Evolutionary conservation across 1,139 yeast genomes (phyloP), one percentile per base, ranked within the genome.

Genomic region (Nakaseomyces delphensis): DNA sequence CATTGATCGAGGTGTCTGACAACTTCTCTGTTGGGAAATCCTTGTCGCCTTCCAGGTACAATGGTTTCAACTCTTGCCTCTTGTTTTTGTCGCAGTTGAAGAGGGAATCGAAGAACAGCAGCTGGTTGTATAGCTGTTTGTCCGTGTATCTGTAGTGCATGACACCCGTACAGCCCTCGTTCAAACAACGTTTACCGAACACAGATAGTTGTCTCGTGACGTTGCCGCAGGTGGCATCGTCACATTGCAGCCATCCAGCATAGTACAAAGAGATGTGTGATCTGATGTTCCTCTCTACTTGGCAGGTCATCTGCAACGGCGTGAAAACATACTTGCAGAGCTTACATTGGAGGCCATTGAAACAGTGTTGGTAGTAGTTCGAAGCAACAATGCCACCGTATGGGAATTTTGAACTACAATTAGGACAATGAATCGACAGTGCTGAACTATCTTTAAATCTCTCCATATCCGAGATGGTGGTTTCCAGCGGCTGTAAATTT

Each of bases 191-290:
- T 53, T 78, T 79, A 47, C 96, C 97, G 56, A 85, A 87, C 2
- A 89, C 96, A 11, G 91, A 79, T 19, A 91, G 73, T 57, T 89
- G 95, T 48, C 96, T 73, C 0, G 97, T 89, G 16, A 73, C 71
- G 43, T 76, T 69, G 7, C 84, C 87, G 68, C 99, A 93, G 0
- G 93, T 76, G 2, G 77, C 62, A 53, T 89, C 96, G 59, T 83
- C 93, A 65, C 99, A 93, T 0, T 65, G 67, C 33, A 87, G 67
- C 89, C 94, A 80, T 4, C 91, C 93, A 14, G 84, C 79, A 59
- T 93, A 93, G 63, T 89, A 93, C 32, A 71, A 62, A 0, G 89
- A 70, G 40, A 91, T 78, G 51, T 80, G 85, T 5, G 69, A 64
- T 45, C 97, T 71, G 24, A 91, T 74, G 40, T 77, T 69, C 14